Evolutionary conservation across 192 early-diverging fungal species (phyloP).

Genomic region (Obelidium mucronatum): DNA sequence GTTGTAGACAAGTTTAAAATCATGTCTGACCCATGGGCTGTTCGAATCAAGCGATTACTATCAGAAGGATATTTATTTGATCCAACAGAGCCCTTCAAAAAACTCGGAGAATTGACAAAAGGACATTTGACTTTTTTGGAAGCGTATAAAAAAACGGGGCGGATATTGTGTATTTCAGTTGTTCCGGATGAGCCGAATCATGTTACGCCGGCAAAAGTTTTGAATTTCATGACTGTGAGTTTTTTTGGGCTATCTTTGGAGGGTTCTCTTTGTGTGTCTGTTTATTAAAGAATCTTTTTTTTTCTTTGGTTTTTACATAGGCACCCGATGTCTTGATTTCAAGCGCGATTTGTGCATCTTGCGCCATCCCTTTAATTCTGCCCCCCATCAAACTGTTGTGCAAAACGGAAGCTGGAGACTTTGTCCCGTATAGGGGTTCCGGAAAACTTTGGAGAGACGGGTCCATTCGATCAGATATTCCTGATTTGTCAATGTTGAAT

Average conservation of each 20-base stretch:
- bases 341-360: constrained; percentile 87
- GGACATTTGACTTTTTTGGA: constrained; percentile 86
- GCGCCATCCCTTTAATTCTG: constrained; percentile 84
- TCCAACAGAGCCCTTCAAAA: constrained; percentile 37
- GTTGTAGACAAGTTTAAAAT: background rate
- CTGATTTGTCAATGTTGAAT: constrained; percentile 57
- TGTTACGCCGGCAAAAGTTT: constrained; percentile 69
- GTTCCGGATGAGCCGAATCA: constrained; percentile 76
- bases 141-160: constrained; percentile 87
- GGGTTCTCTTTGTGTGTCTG: background rate
- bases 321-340: constrained; percentile 80
- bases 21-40: constrained; percentile 32
- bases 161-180: constrained; percentile 86
- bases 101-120: constrained; percentile 39
- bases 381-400: constrained; percentile 82
- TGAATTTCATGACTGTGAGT: constrained; percentile 89
- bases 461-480: constrained; percentile 76
- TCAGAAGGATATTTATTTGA: constrained; percentile 50
- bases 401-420: constrained; percentile 66
- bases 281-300: too few species aligned
- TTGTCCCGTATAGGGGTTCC: constrained; percentile 77
- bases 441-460: constrained; percentile 87
- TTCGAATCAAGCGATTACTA: constrained; percentile 38
- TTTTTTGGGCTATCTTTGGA: background rate
- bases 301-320: background rate